These are phyloP conservation scores for Artomyces pyxidatus DNA, from an alignment of 768 basidiomycete species.

Conservation along the genomic window DNA sequence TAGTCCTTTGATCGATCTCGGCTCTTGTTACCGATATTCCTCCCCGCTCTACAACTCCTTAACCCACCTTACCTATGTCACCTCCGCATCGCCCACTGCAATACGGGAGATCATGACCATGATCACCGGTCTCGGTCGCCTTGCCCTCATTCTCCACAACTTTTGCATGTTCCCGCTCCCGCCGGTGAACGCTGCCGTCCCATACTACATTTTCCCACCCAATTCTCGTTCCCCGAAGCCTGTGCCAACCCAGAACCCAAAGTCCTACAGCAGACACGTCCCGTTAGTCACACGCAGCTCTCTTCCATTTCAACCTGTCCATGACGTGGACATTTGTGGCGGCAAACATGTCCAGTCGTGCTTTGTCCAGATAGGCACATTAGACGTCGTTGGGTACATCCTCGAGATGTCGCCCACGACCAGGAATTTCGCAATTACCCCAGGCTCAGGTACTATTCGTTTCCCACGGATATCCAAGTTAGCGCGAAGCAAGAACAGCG, in stretches of 20 bases:
- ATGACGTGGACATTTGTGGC: conserved; percentile 96
- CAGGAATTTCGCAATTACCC: conserved; percentile 80
- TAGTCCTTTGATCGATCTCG: conserved; percentile 13
- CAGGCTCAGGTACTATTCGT: conserved; percentile 69
- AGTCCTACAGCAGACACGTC: conserved; percentile 69
- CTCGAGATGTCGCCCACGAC: conserved; percentile 88
- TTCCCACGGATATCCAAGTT: conserved; percentile 63
- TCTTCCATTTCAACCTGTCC: conserved; percentile 92
- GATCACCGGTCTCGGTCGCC: conserved; percentile 94
- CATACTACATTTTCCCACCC: conserved; percentile 74
- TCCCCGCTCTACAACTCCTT: conserved; percentile 84
- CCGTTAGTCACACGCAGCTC: conserved; percentile 88
- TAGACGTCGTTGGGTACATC: conserved; percentile 90
- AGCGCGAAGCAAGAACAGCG: conserved; percentile 52
- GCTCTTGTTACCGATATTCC: conserved; percentile 49
- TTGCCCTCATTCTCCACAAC: conserved; percentile 86
- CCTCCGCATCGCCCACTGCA: conserved; percentile 92
- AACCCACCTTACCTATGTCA: conserved; percentile 92
- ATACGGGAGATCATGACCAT: conserved; percentile 98
- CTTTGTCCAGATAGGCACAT: conserved; percentile 89
- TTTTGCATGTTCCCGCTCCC: conserved; percentile 80
- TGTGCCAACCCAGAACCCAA: conserved; percentile 56
- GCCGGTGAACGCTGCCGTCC: conserved; percentile 64
- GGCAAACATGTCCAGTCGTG: conserved; percentile 84
- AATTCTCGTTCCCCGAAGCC: conserved; percentile 46